phyloP scores from a whole-genome alignment of 169 alveolate species.

The Amoebophrya sp. region DNA sequence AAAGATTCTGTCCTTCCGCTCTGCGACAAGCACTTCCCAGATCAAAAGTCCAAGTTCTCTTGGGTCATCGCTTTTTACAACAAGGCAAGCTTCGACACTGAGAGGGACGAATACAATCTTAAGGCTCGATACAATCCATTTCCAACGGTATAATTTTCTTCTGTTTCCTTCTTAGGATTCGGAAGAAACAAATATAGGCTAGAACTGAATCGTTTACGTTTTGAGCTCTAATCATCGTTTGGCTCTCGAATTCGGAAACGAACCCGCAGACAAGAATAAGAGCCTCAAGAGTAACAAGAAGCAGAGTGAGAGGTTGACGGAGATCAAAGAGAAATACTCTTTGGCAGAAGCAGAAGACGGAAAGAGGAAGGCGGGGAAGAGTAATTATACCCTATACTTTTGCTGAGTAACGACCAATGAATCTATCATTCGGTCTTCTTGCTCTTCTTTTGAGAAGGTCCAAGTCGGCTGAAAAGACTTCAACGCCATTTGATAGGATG shows the following conservation, averaged over 20 bases:
- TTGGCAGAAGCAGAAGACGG: not conserved
- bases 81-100: not conserved
- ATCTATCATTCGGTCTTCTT: too few species aligned
- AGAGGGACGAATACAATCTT: too few species aligned
- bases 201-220: not conserved
- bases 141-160: too few species aligned
- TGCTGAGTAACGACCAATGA: too few species aligned
- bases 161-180: too few species aligned
- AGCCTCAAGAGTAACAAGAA: not conserved
- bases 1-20: not conserved
- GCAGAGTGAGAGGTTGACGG: not conserved
- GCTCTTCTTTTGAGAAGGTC: too few species aligned
- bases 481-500: too few species aligned
- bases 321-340: not conserved
- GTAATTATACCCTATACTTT: too few species aligned
- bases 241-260: not conserved
- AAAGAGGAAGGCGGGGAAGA: not conserved
- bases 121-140: too few species aligned
- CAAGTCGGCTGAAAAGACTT: too few species aligned
- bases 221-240: not conserved
- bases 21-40: not conserved
- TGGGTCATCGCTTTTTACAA: not conserved
- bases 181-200: too few species aligned
- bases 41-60: not conserved
- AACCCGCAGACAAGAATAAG: not conserved